Evolutionary conservation across 2,329 filamentous ascomycete species (phyloP).

Genomic region (Amylocarpus encephaloides): DNA sequence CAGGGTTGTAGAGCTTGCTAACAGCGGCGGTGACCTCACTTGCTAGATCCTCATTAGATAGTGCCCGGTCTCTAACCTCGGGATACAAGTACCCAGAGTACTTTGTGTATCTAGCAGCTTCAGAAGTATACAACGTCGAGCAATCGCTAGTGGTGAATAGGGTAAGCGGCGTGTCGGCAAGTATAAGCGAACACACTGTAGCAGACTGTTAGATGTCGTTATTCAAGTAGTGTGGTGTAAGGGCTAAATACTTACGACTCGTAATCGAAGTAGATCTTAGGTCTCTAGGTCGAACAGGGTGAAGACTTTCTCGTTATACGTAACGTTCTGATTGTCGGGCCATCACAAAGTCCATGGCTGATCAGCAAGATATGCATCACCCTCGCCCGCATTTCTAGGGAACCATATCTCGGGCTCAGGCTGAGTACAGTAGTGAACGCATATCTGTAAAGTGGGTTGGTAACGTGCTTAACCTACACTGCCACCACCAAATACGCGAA

Average conservation of each 20-base stretch:
- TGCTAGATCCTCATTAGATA: slow-evolving; percentile 45
- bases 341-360: background rate
- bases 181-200: slow-evolving; percentile 2
- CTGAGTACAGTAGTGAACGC: slow-evolving; percentile 34
- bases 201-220: no score
- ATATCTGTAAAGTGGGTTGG: slow-evolving; percentile 47
- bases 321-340: background rate
- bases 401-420: slow-evolving; percentile 31
- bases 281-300: background rate
- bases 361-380: background rate
- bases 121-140: slow-evolving; percentile 15
- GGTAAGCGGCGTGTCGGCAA: slow-evolving; percentile 7
- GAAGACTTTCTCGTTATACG: background rate
- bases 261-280: background rate
- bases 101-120: slow-evolving; percentile 13
- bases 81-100: slow-evolving; percentile 26
- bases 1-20: slow-evolving; percentile 42
- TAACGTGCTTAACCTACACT: no score
- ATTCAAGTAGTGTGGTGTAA: no score
- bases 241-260: no score
- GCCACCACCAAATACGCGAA: no score
- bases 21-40: slow-evolving; percentile 57
- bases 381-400: slow-evolving; percentile 4
- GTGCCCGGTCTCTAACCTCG: slow-evolving; percentile 35
- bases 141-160: slow-evolving; percentile 28